Base-by-base conservation (phyloP, 768 basidiomycete species). In the Tricholoma hemisulphureum region DNA sequence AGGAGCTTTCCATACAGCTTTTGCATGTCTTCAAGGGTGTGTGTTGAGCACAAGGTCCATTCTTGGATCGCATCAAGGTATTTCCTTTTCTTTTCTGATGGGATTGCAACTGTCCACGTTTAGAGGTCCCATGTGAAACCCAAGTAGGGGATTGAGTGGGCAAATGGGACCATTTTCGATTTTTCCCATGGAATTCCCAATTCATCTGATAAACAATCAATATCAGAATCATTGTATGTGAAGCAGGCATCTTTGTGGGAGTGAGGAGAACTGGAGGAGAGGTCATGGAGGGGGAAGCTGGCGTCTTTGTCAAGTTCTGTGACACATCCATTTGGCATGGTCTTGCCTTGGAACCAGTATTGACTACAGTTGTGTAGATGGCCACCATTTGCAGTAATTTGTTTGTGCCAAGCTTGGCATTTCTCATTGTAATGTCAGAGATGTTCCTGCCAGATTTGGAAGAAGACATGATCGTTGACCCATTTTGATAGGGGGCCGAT, bases 111-210 rank as follows among this genome's bases (percentile, higher is more conserved):
- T 0, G 58, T 67, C 6, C 50, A 21, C 4, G n/a, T 18, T 1
- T 37, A 11, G 0, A 77, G 48, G 56, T 74, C 51, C 74, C 76
- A 77, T 0, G 46, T 11, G 45, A 77, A 67, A 1, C 75, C 67
- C 0, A 73, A 64, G 58, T 69, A 78, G 0, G 43, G 21, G 2
- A 67, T 56, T 0, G 23, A 21, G 2, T 16, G 0, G 10, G 26
- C 53, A 45, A 69, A 71, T 0, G 61, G 64, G 1, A 61, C 52
- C 24, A 69, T 65, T 56, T 78, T 78, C 20, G 4, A n/a, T 10
- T 46, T n/a, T n/a, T n/a, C n/a, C n/a, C n/a, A n/a, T n/a, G n/a
- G n/a, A n/a, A n/a, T n/a, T n/a, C n/a, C n/a, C 9, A 77, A 66
- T 1, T 35, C 18, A 0, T 32, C 46, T 0, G 73, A 72, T 0